Conservation (phyloP, 192 early-diverging fungal species). For the Entophlyctis luteolus region DNA sequence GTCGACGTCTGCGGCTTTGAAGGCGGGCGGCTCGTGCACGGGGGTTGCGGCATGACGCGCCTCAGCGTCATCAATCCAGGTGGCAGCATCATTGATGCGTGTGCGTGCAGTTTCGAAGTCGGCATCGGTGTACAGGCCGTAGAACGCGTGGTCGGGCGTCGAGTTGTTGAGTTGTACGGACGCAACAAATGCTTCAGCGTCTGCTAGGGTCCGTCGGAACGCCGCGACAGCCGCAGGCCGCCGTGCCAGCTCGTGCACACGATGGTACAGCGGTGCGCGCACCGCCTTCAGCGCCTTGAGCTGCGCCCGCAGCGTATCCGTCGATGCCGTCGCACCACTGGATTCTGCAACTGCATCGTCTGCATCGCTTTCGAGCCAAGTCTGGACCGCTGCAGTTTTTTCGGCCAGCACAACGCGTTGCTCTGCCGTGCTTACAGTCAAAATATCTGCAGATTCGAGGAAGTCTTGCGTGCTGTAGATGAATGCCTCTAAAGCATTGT, state of each 20-base stretch:
- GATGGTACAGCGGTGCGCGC: slow-evolving; percentile 43
- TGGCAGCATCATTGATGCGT: slow-evolving; percentile 50
- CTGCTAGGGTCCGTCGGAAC: slow-evolving; percentile 3
- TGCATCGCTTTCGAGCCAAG: slow-evolving; percentile 84
- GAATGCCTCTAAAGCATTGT: slow-evolving; percentile 86
- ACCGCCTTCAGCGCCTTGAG: slow-evolving; percentile 39
- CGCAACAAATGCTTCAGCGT: background rate
- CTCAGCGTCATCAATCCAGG: slow-evolving; percentile 65
- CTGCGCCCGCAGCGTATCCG: slow-evolving; percentile 38
- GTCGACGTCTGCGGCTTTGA: slow-evolving; percentile 56
- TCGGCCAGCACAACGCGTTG: slow-evolving; percentile 64
- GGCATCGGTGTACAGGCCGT: slow-evolving; percentile 12
- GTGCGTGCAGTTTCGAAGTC: slow-evolving; percentile 42
- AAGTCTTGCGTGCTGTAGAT: slow-evolving; percentile 83
- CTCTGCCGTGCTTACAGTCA: slow-evolving; percentile 62
- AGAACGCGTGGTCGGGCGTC: background rate
- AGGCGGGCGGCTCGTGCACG: slow-evolving; percentile 60
- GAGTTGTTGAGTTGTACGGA: slow-evolving; percentile 12
- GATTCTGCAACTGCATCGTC: slow-evolving; percentile 66
- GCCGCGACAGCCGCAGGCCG: slow-evolving; percentile 45
- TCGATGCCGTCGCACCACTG: too few species aligned
- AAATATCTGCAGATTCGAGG: slow-evolving; percentile 69
- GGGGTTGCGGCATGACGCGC: slow-evolving; percentile 56
- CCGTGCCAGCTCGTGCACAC: slow-evolving; percentile 48
- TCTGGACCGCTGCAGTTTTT: slow-evolving; percentile 55